Evolutionary conservation across 805 yeast genomes (phyloP).

Genomic region (Nakazawaea holstii): DNA sequence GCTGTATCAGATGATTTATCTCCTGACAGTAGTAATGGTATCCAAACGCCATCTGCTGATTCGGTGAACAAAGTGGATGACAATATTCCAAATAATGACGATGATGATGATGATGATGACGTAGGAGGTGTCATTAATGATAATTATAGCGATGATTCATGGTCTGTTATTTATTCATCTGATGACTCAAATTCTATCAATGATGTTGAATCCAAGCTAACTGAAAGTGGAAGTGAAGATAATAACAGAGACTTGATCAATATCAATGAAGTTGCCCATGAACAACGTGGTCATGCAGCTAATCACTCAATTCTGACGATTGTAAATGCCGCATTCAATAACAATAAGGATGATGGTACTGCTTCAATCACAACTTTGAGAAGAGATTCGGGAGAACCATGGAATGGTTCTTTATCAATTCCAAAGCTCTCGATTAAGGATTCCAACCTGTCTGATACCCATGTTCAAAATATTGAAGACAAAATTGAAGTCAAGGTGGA

Average conservation of each 20-base stretch:
- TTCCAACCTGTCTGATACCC: neutral
- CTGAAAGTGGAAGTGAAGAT: constrained; percentile 5
- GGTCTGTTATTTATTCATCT: constrained; percentile 14
- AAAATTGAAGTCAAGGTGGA: neutral
- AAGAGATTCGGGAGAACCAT: neutral
- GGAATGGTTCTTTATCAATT: constrained; percentile 8
- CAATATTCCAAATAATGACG: neutral
- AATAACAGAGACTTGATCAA: neutral
- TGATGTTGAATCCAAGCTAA: constrained; percentile 7
- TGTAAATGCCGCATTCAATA: neutral
- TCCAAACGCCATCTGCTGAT: neutral
- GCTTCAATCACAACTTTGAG: constrained; percentile 1
- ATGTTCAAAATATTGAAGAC: neutral
- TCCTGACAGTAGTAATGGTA: neutral
- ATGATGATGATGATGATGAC: neutral
- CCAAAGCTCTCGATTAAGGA: constrained; percentile 4
- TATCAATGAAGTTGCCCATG: too few species aligned
- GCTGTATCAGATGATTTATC: neutral
- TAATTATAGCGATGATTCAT: constrained; percentile 12
- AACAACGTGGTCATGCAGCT: too few species aligned
- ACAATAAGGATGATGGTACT: neutral
- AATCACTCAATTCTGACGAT: neutral
- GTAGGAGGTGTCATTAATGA: too few species aligned
- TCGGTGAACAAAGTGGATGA: neutral
- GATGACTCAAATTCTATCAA: constrained; percentile 10